phyloP scores from a whole-genome alignment of 2,329 filamentous ascomycete species.

The Aspergillus floridensis region DNA sequence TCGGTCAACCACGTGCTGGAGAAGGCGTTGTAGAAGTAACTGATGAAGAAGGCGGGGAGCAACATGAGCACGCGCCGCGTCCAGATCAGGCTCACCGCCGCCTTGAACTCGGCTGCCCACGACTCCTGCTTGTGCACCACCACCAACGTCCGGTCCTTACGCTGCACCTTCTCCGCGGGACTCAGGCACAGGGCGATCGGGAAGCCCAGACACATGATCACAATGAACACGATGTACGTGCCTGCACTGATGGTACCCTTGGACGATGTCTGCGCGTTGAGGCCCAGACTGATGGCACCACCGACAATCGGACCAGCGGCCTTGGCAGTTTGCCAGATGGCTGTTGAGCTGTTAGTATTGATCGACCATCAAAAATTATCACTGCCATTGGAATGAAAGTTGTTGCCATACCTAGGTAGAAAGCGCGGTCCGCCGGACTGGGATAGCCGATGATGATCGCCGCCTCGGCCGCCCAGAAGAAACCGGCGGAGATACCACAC shows the following conservation, averaged over 20 bases:
- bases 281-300: conserved; percentile 10
- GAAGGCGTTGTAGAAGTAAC: conserved; percentile 32
- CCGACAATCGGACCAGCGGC: conserved; percentile 12
- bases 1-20: conserved; percentile 22
- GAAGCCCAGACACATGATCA: conserved; percentile 13
- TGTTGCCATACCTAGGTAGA: conserved; percentile 1
- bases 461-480: conserved; percentile 14
- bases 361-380: too few relatives aligned
- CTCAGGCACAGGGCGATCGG: conserved; percentile 9
- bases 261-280: conserved; percentile 7
- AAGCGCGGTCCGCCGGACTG: conserved; percentile 10
- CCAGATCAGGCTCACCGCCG: conserved; percentile 5
- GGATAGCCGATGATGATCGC: conserved; percentile 16
- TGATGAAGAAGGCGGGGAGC: conserved; percentile 29
- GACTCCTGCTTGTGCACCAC: conserved; percentile 7
- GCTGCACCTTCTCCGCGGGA: conserved; percentile 10
- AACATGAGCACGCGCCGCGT: conserved; percentile 14
- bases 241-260: conserved; percentile 8
- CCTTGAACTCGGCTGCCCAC: conserved; percentile 13
- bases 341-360: not conserved
- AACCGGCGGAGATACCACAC: conserved; percentile 11
- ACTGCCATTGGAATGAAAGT: not conserved
- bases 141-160: conserved; percentile 9
- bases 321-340: conserved; percentile 14
- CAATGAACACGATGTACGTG: conserved; percentile 15